A percentile compares a stretch with the other conserved stretches of the same genome.
These are phyloP conservation scores for Eucalyptus polybractea DNA, from an alignment of 345 rosid species.

Conservation along the genomic window DNA sequence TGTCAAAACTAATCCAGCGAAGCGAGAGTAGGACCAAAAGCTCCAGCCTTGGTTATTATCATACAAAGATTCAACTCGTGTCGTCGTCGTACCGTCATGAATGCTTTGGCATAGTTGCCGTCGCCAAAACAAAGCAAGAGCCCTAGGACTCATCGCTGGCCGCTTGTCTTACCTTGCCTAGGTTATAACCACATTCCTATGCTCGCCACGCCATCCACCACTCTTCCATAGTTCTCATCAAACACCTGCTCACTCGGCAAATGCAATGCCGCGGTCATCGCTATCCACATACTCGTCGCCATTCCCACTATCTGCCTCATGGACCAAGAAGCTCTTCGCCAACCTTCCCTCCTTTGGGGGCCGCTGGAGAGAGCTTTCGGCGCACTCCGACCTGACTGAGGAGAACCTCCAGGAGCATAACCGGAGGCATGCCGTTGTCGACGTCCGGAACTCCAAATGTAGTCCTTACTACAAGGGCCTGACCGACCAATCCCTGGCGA, in stretches of 20 bases:
- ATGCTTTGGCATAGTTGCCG: neutral
- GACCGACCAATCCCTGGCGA: constrained; percentile 21
- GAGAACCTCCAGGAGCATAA: constrained; percentile 35
- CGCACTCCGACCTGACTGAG: constrained; percentile 18
- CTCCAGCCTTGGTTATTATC: neutral
- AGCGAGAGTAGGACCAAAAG: neutral
- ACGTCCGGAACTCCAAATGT: constrained; percentile 10
- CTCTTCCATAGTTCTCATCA: neutral
- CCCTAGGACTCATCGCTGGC: neutral
- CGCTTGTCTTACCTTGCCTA: neutral
- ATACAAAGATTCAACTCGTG: neutral
- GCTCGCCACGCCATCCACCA: neutral
- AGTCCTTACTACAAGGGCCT: constrained; percentile 54
- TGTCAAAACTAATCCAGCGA: neutral
- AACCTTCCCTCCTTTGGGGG: neutral
- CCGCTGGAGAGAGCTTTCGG: neutral
- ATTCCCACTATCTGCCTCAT: neutral
- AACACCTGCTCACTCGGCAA: neutral
- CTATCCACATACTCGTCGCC: neutral
- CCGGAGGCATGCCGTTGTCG: constrained; percentile 2
- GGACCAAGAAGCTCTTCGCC: neutral
- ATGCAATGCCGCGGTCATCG: neutral
- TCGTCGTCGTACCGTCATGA: neutral
- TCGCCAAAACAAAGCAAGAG: neutral
- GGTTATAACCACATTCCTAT: neutral